Conservation (phyloP, 1,139 yeast genomes). For the Yamadazyma pseudoaaseri region DNA sequence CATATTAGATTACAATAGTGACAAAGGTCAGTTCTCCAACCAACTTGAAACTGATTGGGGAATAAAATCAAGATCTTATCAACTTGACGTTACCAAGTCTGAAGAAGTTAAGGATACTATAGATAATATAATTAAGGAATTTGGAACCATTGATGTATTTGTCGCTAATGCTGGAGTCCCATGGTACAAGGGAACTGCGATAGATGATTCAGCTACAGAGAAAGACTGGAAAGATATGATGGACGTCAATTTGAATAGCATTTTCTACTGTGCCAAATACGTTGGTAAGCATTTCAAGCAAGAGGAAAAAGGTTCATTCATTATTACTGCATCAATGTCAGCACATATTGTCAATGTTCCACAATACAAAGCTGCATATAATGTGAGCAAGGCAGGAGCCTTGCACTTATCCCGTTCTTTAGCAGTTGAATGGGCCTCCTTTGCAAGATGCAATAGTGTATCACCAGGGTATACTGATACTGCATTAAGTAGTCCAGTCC, state of each 20-base stretch:
- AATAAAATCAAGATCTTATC: constrained; percentile 62
- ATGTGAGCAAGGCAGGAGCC: constrained; percentile 57
- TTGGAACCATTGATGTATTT: constrained; percentile 70
- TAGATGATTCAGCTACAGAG: constrained; percentile 46
- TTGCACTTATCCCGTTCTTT: constrained; percentile 50
- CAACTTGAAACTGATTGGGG: constrained; percentile 55
- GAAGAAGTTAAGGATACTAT: constrained; percentile 57
- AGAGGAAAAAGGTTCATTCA: constrained; percentile 53
- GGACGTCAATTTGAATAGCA: constrained; percentile 55
- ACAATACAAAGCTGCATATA: constrained; percentile 55
- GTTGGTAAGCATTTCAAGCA: constrained; percentile 50
- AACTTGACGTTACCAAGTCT: constrained; percentile 61
- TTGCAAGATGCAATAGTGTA: constrained; percentile 54
- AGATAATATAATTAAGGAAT: constrained; percentile 56
- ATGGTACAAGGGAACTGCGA: constrained; percentile 72
- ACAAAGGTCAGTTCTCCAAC: constrained; percentile 39
- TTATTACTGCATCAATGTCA: constrained; percentile 62
- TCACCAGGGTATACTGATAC: constrained; percentile 59
- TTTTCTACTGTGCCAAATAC: constrained; percentile 56
- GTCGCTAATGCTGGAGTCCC: constrained; percentile 90
- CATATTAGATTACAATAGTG: constrained; percentile 61
- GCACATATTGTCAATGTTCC: constrained; percentile 57
- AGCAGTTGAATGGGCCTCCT: constrained; percentile 55
- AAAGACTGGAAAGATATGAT: constrained; percentile 54
- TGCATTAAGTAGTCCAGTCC: constrained; percentile 49